Conservation (phyloP, 208 protist species). For the Naegleria lovaniensis region DNA sequence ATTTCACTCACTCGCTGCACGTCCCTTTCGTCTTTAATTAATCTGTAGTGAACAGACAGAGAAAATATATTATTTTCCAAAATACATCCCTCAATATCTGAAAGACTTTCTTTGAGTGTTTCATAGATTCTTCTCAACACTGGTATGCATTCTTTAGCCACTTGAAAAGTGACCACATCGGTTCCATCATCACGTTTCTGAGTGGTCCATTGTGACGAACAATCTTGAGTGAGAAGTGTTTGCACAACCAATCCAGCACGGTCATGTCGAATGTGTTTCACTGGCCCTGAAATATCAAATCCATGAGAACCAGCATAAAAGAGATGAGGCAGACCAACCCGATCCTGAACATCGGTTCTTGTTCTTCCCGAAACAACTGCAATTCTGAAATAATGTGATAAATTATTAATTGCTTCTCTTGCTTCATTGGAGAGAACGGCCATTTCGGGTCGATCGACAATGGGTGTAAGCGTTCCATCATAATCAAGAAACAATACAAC, state of each 20-base stretch:
- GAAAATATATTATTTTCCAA: conserved; percentile 31
- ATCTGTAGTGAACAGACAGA: conserved; percentile 18
- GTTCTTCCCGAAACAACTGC: conserved; percentile 22
- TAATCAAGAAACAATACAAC: conserved; percentile 27
- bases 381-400: neutral
- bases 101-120: neutral
- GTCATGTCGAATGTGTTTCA: neutral
- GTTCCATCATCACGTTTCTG: neutral
- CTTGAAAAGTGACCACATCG: neutral
- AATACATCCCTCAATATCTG: conserved; percentile 1
- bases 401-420: neutral
- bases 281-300: conserved; percentile 20
- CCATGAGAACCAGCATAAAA: conserved; percentile 29
- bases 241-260: neutral
- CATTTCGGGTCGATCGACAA: neutral
- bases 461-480: conserved; percentile 26
- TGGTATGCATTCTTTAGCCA: conserved; percentile 3
- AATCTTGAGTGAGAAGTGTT: neutral
- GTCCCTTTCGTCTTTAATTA: neutral
- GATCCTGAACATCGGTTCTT: neutral
- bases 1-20: neutral
- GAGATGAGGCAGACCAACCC: neutral
- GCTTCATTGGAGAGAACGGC: neutral
- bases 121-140: neutral
- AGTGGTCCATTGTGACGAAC: neutral